A percentile compares a stretch with the other conserved stretches of the same genome.
phyloP scores from a whole-genome alignment of 805 yeast genomes.

The Candida ipomoeae region DNA sequence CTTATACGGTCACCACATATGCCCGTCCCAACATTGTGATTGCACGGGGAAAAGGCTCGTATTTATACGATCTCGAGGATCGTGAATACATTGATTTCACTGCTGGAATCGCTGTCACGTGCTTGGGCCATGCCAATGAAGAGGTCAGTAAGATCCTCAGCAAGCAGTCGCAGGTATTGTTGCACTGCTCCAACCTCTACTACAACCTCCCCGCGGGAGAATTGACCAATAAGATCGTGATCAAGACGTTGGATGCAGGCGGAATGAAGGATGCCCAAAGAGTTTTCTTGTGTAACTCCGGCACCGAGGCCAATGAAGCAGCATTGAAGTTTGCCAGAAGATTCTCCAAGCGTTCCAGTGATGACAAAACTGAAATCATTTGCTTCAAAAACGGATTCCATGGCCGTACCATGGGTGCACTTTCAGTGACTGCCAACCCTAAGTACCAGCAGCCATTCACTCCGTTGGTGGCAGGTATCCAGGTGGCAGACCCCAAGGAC shows the following conservation, averaged over 20 bases:
- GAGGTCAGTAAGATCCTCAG: constrained; percentile 65
- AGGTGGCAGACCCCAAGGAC: constrained; percentile 60
- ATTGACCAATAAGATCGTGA: constrained; percentile 66
- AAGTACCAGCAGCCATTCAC: constrained; percentile 90
- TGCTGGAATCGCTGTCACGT: constrained; percentile 97
- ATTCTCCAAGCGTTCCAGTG: constrained; percentile 55
- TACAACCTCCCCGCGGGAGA: constrained; percentile 82
- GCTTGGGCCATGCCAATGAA: constrained; percentile 81
- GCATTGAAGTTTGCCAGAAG: constrained; percentile 70
- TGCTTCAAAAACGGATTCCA: constrained; percentile 91
- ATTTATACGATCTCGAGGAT: constrained; percentile 75
- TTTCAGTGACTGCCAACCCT: constrained; percentile 86
- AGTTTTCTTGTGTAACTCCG: constrained; percentile 62
- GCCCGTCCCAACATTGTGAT: constrained; percentile 74
- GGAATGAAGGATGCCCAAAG: constrained; percentile 79
- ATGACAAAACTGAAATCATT: constrained; percentile 67
- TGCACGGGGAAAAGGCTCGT: constrained; percentile 78
- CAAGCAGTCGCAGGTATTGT: constrained; percentile 67
- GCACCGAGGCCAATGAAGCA: constrained; percentile 58
- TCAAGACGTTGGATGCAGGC: constrained; percentile 62
- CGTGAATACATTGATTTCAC: constrained; percentile 82
- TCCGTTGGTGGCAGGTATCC: constrained; percentile 88
- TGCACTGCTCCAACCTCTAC: constrained; percentile 84
- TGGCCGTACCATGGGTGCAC: constrained; percentile 92
- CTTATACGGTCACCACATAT: constrained; percentile 70